phyloP scores from a whole-genome alignment of 208 protist genomes.

The Blechomonas ayalai region DNA sequence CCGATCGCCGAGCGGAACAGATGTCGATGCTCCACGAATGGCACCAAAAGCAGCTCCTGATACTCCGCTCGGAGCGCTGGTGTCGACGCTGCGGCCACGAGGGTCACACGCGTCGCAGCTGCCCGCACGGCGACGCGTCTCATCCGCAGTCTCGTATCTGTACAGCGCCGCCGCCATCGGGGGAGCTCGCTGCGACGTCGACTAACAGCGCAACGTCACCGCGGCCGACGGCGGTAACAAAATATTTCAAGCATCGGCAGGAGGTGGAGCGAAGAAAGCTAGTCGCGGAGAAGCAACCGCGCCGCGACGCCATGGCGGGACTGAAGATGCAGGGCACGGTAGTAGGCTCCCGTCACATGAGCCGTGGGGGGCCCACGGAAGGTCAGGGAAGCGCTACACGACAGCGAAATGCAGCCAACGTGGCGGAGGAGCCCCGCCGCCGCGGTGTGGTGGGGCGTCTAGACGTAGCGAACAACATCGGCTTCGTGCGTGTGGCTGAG shows the following conservation, averaged over 20 bases:
- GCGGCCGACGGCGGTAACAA: slow-evolving; percentile 2
- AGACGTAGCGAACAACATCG: slow-evolving; percentile 61
- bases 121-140: slow-evolving; percentile 9
- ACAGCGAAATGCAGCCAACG: slow-evolving; percentile 4
- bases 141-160: not conserved
- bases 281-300: slow-evolving; percentile 54
- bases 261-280: slow-evolving; percentile 64
- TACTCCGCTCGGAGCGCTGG: slow-evolving; percentile 40
- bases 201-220: not conserved
- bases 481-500: slow-evolving; percentile 59
- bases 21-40: slow-evolving; percentile 24
- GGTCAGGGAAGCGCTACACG: slow-evolving; percentile 1
- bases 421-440: slow-evolving; percentile 71
- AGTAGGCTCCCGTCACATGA: not conserved
- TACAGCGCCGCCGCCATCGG: not conserved
- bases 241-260: slow-evolving; percentile 52
- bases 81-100: slow-evolving; percentile 50
- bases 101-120: slow-evolving; percentile 57
- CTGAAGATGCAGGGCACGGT: slow-evolving; percentile 3
- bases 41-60: slow-evolving; percentile 29
- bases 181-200: not conserved
- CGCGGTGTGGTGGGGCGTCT: slow-evolving; percentile 60
- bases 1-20: slow-evolving; percentile 16
- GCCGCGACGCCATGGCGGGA: slow-evolving; percentile 1
- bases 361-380: not conserved